Evolutionary conservation across 2,329 filamentous ascomycete genomes (phyloP).

Genomic region (Neocatenulostroma microsporum): DNA sequence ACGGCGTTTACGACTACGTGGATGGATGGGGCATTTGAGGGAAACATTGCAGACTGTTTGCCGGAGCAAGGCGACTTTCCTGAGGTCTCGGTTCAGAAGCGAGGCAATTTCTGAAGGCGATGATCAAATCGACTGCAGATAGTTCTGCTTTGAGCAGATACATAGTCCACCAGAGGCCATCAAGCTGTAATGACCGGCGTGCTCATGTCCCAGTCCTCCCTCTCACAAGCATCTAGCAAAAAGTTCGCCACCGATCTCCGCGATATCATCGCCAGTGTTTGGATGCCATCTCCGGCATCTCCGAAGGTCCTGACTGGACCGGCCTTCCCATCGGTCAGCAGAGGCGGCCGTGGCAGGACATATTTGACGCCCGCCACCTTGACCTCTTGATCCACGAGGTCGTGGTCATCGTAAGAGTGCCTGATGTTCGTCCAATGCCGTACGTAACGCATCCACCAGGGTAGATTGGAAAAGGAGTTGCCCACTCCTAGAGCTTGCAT

Average conservation of each 20-base stretch:
- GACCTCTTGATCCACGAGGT: conserved; percentile 5
- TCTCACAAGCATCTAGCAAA: conserved; percentile 7
- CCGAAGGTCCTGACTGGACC: conserved; percentile 3
- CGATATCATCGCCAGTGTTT: conserved; percentile 5
- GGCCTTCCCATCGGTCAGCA: conserved; percentile 4
- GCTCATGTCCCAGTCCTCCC: conserved; percentile 3
- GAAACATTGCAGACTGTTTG: too few relatives aligned
- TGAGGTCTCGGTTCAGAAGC: too few relatives aligned
- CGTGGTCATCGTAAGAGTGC: conserved; percentile 9
- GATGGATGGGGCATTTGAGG: too few relatives aligned
- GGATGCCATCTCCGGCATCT: conserved; percentile 3
- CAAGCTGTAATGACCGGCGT: conserved; percentile 7
- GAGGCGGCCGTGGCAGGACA: conserved; percentile 7
- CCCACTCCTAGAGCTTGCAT: conserved; percentile 8
- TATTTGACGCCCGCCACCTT: conserved; percentile 6
- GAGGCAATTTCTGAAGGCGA: too few relatives aligned
- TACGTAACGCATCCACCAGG: conserved; percentile 7
- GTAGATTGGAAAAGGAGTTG: conserved; percentile 7
- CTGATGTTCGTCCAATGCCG: conserved; percentile 9
- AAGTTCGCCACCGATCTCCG: conserved; percentile 4
- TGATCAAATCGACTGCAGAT: too few relatives aligned
- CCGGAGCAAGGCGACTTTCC: too few relatives aligned
- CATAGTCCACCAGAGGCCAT: too few relatives aligned
- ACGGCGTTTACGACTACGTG: too few relatives aligned
- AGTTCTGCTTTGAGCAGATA: too few relatives aligned